Evolutionary conservation across 768 basidiomycete genomes (phyloP).

Genomic region (Phaffia tasmanica): DNA sequence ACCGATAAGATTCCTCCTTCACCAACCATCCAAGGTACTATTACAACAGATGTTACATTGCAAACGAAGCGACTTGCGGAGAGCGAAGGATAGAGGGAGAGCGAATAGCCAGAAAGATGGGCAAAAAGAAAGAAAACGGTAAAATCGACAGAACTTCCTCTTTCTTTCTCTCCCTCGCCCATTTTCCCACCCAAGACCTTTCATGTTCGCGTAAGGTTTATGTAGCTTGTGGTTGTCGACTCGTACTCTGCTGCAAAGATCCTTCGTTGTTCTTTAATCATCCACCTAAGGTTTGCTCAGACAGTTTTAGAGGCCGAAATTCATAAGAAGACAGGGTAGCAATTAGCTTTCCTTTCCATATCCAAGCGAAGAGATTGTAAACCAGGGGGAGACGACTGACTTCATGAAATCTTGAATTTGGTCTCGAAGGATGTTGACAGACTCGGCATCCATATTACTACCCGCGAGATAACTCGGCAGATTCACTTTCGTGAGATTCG

Average conservation of each 20-base stretch:
- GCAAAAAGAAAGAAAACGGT: too few species aligned
- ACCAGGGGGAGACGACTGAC: slow-evolving; percentile 43
- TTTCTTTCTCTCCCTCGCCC: too few species aligned
- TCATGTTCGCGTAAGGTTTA: slow-evolving; percentile 68
- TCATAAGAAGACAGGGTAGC: not conserved
- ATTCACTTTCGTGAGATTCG: slow-evolving; percentile 50
- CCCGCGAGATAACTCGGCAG: slow-evolving; percentile 80
- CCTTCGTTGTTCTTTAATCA: slow-evolving; percentile 60
- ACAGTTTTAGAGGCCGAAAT: not conserved
- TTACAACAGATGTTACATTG: too few species aligned
- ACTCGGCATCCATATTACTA: slow-evolving; percentile 83
- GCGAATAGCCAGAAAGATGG: too few species aligned
- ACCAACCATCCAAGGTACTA: too few species aligned
- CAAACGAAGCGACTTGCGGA: too few species aligned
- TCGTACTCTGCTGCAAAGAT: slow-evolving; percentile 73
- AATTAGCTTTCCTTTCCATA: not conserved
- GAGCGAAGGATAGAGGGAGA: too few species aligned
- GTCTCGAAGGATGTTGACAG: slow-evolving; percentile 67
- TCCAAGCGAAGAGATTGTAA: not conserved
- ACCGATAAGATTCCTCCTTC: too few species aligned
- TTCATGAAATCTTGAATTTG: slow-evolving; percentile 77
- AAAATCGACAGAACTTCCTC: too few species aligned
- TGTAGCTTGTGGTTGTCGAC: slow-evolving; percentile 61
- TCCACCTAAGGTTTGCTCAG: slow-evolving; percentile 44
- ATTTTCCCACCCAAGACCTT: too few species aligned